Base-by-base conservation (phyloP, 106 monocot species). In the Dioscorea zingiberensis region DNA sequence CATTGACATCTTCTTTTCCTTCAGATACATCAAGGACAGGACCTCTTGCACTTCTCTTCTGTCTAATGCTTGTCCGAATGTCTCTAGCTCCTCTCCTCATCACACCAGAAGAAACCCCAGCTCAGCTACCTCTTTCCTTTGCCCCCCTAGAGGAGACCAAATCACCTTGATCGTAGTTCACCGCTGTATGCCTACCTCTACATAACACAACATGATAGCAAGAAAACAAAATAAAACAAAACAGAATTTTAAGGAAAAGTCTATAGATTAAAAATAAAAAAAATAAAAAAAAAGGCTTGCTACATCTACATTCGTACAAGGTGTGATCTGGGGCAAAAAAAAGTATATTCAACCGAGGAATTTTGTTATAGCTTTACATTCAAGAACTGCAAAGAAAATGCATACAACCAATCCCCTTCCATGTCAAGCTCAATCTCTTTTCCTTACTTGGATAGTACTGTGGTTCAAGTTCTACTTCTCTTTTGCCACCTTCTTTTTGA, bases 401-500 rank as follows among this genome's bases (percentile, higher is more conserved):
- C 38, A 38, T n/a, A 38, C 10, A 6, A 2, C n/a, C n/a, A 38
- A 38, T 38, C 4, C 10, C 10, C 38, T 6, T 38, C 4, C 0
- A 10, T 38, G 38, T 38, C 10, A 6, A 38, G 38, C 38, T 2
- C 10, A 0, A 38, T 38, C 38, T 8, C n/a, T n/a, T n/a, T 82
- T n/a, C n/a, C n/a, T n/a, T n/a, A n/a, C n/a, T n/a, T n/a, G n/a
- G n/a, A n/a, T n/a, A n/a, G n/a, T n/a, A n/a, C n/a, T n/a, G 0
- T 38, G 4, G 38, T 18, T 51, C 24, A 23, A 49, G 7, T 62
- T 55, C 70, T 73, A 53, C 49, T 83, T 92, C 32, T 75, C 78
- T 72, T 81, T 80, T 16, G 87, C 90, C 80, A 80, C 87, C 76
- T 60, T 85, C 74, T 87, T 90, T 62, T 75, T 65, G 62, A 94